These are phyloP conservation scores for Lepiota subincarnata DNA, from an alignment of 768 basidiomycete species.

Conservation along the genomic window DNA sequence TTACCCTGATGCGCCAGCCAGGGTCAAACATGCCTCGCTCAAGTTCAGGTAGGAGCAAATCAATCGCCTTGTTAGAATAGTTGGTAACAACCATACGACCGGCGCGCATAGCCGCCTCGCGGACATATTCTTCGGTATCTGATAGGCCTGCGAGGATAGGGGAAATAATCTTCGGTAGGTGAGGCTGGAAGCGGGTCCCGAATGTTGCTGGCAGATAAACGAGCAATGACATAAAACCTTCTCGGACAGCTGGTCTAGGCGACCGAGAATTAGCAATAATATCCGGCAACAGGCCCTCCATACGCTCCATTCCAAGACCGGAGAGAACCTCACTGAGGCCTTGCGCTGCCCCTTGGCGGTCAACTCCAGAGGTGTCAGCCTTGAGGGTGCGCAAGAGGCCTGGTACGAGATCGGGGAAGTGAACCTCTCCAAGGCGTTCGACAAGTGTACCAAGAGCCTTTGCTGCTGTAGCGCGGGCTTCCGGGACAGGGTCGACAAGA, in stretches of 20 bases:
- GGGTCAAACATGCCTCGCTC: slow-evolving; percentile 94
- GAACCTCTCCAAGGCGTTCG: slow-evolving; percentile 88
- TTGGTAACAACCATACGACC: slow-evolving; percentile 97
- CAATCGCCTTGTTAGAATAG: slow-evolving; percentile 89
- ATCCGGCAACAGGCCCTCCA: slow-evolving; percentile 91
- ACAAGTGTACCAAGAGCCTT: slow-evolving; percentile 96
- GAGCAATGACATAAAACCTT: slow-evolving; percentile 97
- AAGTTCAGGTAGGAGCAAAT: slow-evolving; percentile 89
- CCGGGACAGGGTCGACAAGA: slow-evolving; percentile 94
- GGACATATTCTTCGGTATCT: slow-evolving; percentile 90
- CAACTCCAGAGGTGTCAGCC: slow-evolving; percentile 91
- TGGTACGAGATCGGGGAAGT: slow-evolving; percentile 96
- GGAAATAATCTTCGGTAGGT: slow-evolving; percentile 89
- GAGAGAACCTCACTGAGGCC: slow-evolving; percentile 94
- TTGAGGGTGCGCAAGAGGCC: slow-evolving; percentile 83
- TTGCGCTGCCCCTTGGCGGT: slow-evolving; percentile 96
- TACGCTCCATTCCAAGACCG: slow-evolving; percentile 94
- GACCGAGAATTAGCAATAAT: slow-evolving; percentile 91
- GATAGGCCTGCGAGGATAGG: slow-evolving; percentile 91
- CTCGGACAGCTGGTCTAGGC: slow-evolving; percentile 84
- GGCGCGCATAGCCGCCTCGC: slow-evolving; percentile 98
- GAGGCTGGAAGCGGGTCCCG: slow-evolving; percentile 93
- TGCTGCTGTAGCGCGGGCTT: slow-evolving; percentile 94
- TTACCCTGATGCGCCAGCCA: slow-evolving; percentile 90
- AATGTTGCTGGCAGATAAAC: slow-evolving; percentile 96